Base-by-base conservation (phyloP, 2,329 filamentous ascomycete genomes). In the Pestalotiopsis fici region DNA sequence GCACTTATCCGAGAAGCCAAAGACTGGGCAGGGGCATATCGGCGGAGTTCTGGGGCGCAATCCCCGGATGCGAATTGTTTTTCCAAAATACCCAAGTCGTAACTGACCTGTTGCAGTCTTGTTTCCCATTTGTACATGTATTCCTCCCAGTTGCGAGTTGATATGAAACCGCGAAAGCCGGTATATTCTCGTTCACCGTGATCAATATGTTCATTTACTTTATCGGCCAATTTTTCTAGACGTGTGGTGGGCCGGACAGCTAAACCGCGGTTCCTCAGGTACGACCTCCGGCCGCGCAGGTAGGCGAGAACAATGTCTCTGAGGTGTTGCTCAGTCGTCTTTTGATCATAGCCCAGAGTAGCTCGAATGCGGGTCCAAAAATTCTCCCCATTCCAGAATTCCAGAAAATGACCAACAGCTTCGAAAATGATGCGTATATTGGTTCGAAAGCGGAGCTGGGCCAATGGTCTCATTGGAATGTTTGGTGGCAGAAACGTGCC, bases 341-440 rank as follows among this genome's bases (percentile, higher is more conserved):
- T 28, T 9, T 5, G 5, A 23, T 59, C 28, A n/a, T 66, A 65
- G 3, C 37, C 31, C 27, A 68, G 55, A 7, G 47, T 28, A 3
- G 23, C 9, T 12, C 59, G 59, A 25, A 68, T 13, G 2, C 55
- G 59, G 12, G 28, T n/a, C 67, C 67, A 68, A 28, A 68, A 68
- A 54, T 66, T 50, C 5, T 18, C 11, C 12, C n/a, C 55, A 9
- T 50, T 59, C 64, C 37, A 66, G 59, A 66, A 68, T 4, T 54
- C 25, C 5, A 15, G 6, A 21, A 68, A 68, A 43, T 62, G 63
- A n/a, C 57, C n/a, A 27, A 66, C 64, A 57, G 59, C 67, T 54
- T 66, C 67, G 55, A 68, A 62, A 3, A 68, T 59, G 13, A 68
- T 27, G 28, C 59, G 54, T n/a, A 68, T n/a, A 43, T 63, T 68